Percentiles rank a stretch among this genome's conserved stretches.
These are phyloP conservation scores for Purshia tridentata DNA, from an alignment of 306 rosid species.

Conservation along the genomic window DNA sequence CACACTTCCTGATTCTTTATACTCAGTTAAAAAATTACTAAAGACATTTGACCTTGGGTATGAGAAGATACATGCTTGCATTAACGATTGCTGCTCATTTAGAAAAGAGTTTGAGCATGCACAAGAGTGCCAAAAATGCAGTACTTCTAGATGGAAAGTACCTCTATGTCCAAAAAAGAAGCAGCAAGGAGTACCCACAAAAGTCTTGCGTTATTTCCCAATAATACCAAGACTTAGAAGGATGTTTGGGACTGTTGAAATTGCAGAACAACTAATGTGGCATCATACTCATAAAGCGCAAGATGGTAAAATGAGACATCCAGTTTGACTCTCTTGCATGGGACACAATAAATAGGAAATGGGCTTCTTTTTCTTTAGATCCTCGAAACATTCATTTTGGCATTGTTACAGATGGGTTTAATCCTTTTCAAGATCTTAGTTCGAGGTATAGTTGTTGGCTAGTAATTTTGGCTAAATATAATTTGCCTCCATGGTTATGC, in stretches of 20 bases:
- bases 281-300: neutral
- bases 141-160: neutral
- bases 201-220: neutral
- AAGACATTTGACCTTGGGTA: neutral
- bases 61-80: slow-evolving; percentile 9
- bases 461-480: neutral
- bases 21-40: neutral
- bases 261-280: neutral
- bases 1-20: neutral
- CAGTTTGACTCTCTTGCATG: slow-evolving; percentile 5
- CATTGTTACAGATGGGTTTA: neutral
- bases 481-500: slow-evolving; percentile 3
- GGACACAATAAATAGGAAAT: neutral
- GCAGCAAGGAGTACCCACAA: neutral
- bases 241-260: neutral
- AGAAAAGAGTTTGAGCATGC: neutral
- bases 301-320: slow-evolving; percentile 10
- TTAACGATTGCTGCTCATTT: slow-evolving; percentile 4
- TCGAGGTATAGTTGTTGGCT: slow-evolving; percentile 10
- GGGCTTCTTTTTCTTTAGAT: neutral
- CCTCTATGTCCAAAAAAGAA: neutral
- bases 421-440: neutral
- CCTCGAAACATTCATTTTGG: slow-evolving; percentile 3
- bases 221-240: neutral
- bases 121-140: slow-evolving; percentile 4